Evolutionary conservation across 768 basidiomycete species (phyloP).

Genomic region (Collybia nuda): DNA sequence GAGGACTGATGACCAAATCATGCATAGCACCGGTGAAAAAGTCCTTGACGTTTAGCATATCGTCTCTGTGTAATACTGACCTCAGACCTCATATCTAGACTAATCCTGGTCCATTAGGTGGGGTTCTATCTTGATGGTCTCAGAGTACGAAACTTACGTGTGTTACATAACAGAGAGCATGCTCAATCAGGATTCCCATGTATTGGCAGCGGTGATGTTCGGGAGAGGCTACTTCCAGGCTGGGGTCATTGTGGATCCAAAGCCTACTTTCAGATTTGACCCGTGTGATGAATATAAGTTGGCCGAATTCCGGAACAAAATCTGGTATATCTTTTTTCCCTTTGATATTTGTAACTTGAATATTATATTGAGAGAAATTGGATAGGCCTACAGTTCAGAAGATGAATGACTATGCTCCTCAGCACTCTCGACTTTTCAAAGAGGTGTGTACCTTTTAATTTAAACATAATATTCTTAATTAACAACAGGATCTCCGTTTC

Average conservation of each 20-base stretch:
- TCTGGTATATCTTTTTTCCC: slow-evolving; percentile 23
- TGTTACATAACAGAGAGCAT: slow-evolving; percentile 6
- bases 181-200: slow-evolving; percentile 7
- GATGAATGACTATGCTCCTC: slow-evolving; percentile 38
- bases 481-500: no score
- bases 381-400: slow-evolving; percentile 37
- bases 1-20: slow-evolving; percentile 29
- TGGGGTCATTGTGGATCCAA: slow-evolving; percentile 29
- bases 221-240: slow-evolving; percentile 31
- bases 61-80: slow-evolving; percentile 22
- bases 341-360: no score
- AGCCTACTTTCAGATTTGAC: slow-evolving; percentile 22
- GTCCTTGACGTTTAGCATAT: slow-evolving; percentile 3
- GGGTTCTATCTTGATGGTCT: no score
- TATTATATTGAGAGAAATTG: no score
- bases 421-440: slow-evolving; percentile 45
- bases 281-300: slow-evolving; percentile 22
- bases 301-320: slow-evolving; percentile 27
- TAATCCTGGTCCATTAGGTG: no score
- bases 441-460: slow-evolving; percentile 8
- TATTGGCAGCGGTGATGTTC: slow-evolving; percentile 38
- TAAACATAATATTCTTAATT: no score
- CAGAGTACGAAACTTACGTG: slow-evolving; percentile 17
- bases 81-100: neutral
- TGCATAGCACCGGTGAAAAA: slow-evolving; percentile 30